Percentiles rank a stretch among this genome's conserved stretches.
phyloP scores from a whole-genome alignment of 1,139 yeast species.

The Citeromyces hawaiiensis region DNA sequence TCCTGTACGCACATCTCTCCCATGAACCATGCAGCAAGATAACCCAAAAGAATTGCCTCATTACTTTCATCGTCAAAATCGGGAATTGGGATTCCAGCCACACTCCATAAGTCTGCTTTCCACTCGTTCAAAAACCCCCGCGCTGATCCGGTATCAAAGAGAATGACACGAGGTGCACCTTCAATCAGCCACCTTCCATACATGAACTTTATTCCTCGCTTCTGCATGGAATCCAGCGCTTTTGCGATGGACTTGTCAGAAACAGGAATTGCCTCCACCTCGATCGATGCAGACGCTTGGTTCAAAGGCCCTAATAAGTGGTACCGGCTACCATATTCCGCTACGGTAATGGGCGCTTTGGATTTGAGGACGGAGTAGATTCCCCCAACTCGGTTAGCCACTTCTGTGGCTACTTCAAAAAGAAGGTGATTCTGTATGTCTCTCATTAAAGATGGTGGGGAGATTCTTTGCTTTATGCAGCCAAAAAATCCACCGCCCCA shows the following conservation, averaged over 20 bases:
- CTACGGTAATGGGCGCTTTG: constrained; percentile 92
- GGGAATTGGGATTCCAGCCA: constrained; percentile 90
- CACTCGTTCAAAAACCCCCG: constrained; percentile 66
- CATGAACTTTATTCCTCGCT: constrained; percentile 69
- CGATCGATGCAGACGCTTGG: constrained; percentile 73
- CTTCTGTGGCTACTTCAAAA: constrained; percentile 95
- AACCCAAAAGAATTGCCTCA: constrained; percentile 87
- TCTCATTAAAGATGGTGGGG: constrained; percentile 32
- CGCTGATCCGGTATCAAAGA: constrained; percentile 79
- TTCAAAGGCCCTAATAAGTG: constrained; percentile 81
- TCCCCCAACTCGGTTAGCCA: constrained; percentile 96
- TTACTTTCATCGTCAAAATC: constrained; percentile 79
- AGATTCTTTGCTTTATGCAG: too few species aligned
- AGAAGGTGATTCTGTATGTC: constrained; percentile 73
- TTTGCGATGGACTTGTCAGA: constrained; percentile 46
- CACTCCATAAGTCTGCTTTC: constrained; percentile 88
- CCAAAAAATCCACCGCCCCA: too few species aligned
- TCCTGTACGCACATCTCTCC: constrained; percentile 85
- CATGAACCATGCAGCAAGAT: constrained; percentile 91
- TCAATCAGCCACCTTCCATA: constrained; percentile 97
- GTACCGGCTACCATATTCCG: constrained; percentile 84
- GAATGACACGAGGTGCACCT: constrained; percentile 87
- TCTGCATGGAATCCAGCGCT: constrained; percentile 60
- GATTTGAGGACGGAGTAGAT: constrained; percentile 93
- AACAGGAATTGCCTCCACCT: constrained; percentile 79